A percentile compares a stretch with the other conserved stretches of the same genome.
These are phyloP conservation scores for Vigna angularis DNA, from an alignment of 306 rosid species.

Conservation along the genomic window DNA sequence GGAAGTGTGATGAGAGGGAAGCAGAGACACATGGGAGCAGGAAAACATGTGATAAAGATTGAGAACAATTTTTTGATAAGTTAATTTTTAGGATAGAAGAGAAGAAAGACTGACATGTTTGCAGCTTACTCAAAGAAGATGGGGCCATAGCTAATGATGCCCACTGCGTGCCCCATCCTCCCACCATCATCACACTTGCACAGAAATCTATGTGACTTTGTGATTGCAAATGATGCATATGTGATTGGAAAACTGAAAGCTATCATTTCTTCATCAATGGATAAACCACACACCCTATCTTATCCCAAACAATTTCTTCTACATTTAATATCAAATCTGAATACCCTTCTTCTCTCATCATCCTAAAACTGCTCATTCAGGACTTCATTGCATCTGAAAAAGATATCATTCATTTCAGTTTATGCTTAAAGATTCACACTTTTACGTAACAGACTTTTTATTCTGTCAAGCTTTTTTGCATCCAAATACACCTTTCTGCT, in stretches of 20 bases:
- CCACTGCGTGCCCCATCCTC: slow-evolving; percentile 10
- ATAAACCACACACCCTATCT: slow-evolving; percentile 51
- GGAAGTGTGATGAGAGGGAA: neutral
- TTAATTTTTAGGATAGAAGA: neutral
- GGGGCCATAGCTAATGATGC: slow-evolving; percentile 20
- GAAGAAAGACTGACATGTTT: neutral
- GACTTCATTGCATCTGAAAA: neutral
- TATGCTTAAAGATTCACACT: too few species aligned
- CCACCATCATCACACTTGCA: slow-evolving; percentile 25
- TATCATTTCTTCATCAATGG: slow-evolving; percentile 54
- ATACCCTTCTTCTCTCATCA: neutral
- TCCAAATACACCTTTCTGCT: too few species aligned
- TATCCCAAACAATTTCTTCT: slow-evolving; percentile 30
- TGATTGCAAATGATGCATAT: neutral
- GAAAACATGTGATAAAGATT: slow-evolving; percentile 11
- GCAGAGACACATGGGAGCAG: slow-evolving; percentile 6
- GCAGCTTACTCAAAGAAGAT: neutral
- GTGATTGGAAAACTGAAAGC: slow-evolving; percentile 53
- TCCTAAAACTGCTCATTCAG: neutral
- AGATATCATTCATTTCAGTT: neutral
- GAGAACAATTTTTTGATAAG: neutral
- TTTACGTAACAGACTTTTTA: too few species aligned
- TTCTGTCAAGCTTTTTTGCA: too few species aligned
- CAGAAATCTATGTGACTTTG: slow-evolving; percentile 12
- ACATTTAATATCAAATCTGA: neutral